These are phyloP conservation scores for Tetrastigma voinierianum DNA, from an alignment of 164 flowering plant species.

Conservation along the genomic window DNA sequence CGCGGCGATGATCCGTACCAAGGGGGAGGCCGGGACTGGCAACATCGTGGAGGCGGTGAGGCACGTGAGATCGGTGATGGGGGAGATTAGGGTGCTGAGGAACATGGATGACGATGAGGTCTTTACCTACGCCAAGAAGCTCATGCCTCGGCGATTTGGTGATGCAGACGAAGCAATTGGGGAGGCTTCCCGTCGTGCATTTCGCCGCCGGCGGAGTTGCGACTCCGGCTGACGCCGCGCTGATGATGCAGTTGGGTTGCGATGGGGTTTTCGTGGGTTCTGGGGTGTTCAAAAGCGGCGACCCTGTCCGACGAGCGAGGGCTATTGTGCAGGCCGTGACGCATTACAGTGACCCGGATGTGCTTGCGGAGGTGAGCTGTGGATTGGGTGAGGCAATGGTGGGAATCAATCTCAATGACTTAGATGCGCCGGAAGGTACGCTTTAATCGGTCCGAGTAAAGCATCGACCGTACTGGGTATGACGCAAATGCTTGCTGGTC, in stretches of 20 bases:
- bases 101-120: conserved; percentile 83
- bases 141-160: conserved; percentile 69
- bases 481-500: not conserved
- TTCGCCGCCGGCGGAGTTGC: conserved; percentile 83
- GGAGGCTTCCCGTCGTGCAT: conserved; percentile 73
- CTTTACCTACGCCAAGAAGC: conserved; percentile 60
- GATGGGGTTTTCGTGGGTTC: conserved; percentile 81
- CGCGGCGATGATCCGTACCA: conserved; percentile 75
- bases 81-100: conserved; percentile 57
- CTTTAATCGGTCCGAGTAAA: conserved; percentile 55
- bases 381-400: conserved; percentile 80
- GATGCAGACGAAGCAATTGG: conserved; percentile 76
- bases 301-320: conserved; percentile 55
- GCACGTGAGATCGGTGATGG: conserved; percentile 74
- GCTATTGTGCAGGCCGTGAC: conserved; percentile 80
- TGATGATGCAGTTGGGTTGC: conserved; percentile 82
- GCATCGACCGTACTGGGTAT: not conserved
- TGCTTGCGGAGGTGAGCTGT: conserved; percentile 68
- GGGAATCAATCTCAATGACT: conserved; percentile 58
- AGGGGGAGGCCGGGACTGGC: conserved; percentile 80
- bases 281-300: conserved; percentile 69
- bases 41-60: conserved; percentile 71
- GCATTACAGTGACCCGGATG: conserved; percentile 66
- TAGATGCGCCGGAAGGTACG: conserved; percentile 78
- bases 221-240: conserved; percentile 75